Percentiles rank a stretch among this genome's conserved stretches.
phyloP scores from a whole-genome alignment of 495 filamentous ascomycete genomes.

The Xylaria grammica region DNA sequence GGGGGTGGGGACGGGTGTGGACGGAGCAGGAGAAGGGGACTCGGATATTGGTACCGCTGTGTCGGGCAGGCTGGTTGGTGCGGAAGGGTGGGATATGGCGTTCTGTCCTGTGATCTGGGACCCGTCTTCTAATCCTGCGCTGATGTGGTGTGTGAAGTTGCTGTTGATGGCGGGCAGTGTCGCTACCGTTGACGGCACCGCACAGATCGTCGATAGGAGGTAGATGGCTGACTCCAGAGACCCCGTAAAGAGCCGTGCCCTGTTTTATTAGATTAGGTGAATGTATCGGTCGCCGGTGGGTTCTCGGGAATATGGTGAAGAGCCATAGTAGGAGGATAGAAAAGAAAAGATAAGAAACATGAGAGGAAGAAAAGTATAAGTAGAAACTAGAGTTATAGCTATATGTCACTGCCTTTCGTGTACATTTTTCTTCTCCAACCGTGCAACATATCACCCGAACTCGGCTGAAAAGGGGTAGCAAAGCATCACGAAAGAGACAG shows the following conservation, averaged over 20 bases:
- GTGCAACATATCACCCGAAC: neutral
- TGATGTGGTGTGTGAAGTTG: constrained; percentile 94
- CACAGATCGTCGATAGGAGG: constrained; percentile 79
- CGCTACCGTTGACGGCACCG: constrained; percentile 71
- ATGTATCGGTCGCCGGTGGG: too few relatives aligned
- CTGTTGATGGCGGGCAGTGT: constrained; percentile 91
- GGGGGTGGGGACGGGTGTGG: constrained; percentile 27
- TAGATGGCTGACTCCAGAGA: constrained; percentile 84
- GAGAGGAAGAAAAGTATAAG: too few relatives aligned
- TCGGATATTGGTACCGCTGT: constrained; percentile 4
- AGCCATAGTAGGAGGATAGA: too few relatives aligned
- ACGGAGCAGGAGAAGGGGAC: constrained; percentile 23
- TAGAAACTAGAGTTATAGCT: too few relatives aligned
- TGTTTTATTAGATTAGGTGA: constrained; percentile 18
- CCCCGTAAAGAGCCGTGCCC: constrained; percentile 80
- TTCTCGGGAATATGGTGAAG: too few relatives aligned
- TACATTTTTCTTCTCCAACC: too few relatives aligned
- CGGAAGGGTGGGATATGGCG: constrained; percentile 83
- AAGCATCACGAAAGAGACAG: neutral
- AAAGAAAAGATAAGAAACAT: neutral
- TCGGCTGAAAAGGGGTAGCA: too few relatives aligned
- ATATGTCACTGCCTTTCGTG: too few relatives aligned
- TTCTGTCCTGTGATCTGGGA: constrained; percentile 89
- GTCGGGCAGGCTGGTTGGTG: constrained; percentile 55
- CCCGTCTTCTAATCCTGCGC: constrained; percentile 76